Evolutionary conservation across 139 green algal genomes (phyloP).

Genomic region (Haematococcus lacustris): DNA sequence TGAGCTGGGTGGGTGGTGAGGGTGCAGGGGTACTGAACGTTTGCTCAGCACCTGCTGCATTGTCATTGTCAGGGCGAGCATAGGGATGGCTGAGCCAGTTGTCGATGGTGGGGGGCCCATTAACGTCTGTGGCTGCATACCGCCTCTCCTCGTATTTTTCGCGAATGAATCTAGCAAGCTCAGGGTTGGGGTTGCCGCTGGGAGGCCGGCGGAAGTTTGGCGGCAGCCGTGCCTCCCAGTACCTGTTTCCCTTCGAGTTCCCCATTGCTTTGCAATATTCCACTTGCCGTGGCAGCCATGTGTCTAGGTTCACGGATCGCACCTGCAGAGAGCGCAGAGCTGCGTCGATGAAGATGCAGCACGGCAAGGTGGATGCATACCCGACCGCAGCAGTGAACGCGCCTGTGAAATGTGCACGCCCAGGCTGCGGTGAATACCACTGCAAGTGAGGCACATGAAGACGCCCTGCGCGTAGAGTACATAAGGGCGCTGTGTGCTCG

Average conservation of each 20-base stretch:
- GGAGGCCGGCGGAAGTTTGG: slow-evolving; percentile 57
- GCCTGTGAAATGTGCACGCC: slow-evolving; percentile 71
- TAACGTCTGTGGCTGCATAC: slow-evolving; percentile 44
- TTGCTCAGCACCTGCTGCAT: no score
- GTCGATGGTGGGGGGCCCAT: slow-evolving; percentile 63
- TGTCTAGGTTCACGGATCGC: slow-evolving; percentile 81
- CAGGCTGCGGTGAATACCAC: slow-evolving; percentile 77
- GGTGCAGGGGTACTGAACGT: no score
- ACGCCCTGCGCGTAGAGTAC: slow-evolving; percentile 82
- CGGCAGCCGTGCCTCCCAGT: slow-evolving; percentile 76
- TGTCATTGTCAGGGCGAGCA: neutral
- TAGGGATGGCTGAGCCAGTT: slow-evolving; percentile 70
- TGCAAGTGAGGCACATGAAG: slow-evolving; percentile 89
- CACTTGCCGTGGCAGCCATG: slow-evolving; percentile 88
- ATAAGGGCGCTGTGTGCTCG: no score
- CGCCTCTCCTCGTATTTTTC: slow-evolving; percentile 66
- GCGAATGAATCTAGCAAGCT: slow-evolving; percentile 77
- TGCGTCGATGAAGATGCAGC: no score
- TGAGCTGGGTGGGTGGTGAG: no score
- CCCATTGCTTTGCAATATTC: slow-evolving; percentile 76
- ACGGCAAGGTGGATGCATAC: no score
- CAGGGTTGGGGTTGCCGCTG: slow-evolving; percentile 48
- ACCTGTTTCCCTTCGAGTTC: slow-evolving; percentile 70
- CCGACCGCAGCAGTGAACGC: no score
- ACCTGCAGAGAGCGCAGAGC: slow-evolving; percentile 16